Conservation (phyloP, 805 yeast species). For the Cephaloascus fragrans region DNA sequence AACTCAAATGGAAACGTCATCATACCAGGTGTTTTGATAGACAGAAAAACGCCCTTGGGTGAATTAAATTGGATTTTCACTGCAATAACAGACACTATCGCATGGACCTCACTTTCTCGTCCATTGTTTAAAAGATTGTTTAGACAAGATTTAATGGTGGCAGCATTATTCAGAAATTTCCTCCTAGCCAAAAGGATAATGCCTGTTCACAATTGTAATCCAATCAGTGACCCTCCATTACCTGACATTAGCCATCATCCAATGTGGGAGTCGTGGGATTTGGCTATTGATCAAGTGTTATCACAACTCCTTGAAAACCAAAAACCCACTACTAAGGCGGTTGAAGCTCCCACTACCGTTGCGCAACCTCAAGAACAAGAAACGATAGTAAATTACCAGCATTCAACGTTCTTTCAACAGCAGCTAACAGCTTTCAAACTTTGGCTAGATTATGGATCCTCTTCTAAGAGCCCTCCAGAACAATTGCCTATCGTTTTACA, state of each 20-base stretch:
- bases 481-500: slow-evolving; percentile 92
- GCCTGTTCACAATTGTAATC: slow-evolving; percentile 91
- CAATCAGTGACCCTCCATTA: slow-evolving; percentile 85
- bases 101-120: slow-evolving; percentile 88
- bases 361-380: slow-evolving; percentile 1
- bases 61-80: slow-evolving; percentile 97
- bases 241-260: slow-evolving; percentile 82
- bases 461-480: slow-evolving; percentile 81
- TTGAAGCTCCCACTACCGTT: background rate
- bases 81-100: slow-evolving; percentile 95
- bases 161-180: slow-evolving; percentile 90
- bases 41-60: slow-evolving; percentile 90
- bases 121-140: slow-evolving; percentile 83
- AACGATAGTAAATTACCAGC: slow-evolving; percentile 52
- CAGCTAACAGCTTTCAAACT: slow-evolving; percentile 93
- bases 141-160: slow-evolving; percentile 93
- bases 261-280: slow-evolving; percentile 98
- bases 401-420: slow-evolving; percentile 91
- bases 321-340: slow-evolving; percentile 12
- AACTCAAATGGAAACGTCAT: slow-evolving; percentile 47
- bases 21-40: slow-evolving; percentile 87
- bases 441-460: slow-evolving; percentile 88
- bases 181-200: slow-evolving; percentile 84
- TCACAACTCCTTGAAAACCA: slow-evolving; percentile 49
- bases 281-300: slow-evolving; percentile 90